Conservation (phyloP, 345 rosid species). For the Citropsis articulata region DNA sequence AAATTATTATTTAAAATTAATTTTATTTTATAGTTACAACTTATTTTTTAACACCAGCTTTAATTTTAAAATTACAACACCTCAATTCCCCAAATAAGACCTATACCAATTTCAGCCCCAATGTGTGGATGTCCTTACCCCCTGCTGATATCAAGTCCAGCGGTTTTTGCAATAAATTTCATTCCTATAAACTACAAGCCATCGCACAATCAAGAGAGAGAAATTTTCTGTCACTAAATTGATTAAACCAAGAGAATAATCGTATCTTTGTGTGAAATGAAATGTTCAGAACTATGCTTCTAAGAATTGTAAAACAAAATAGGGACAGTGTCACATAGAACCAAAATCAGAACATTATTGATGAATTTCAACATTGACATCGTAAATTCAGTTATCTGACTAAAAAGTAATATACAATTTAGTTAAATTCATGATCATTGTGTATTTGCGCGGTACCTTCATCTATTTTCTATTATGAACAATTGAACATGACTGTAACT, state of each 20-base stretch:
- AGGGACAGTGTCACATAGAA: neutral
- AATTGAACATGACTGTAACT: slow-evolving; percentile 22
- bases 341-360: slow-evolving; percentile 1
- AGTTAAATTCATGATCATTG: neutral
- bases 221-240: no score
- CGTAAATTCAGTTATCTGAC: slow-evolving; percentile 1
- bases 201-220: no score
- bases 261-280: neutral
- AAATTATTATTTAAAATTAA: no score
- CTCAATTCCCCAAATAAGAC: no score
- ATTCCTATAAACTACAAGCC: neutral
- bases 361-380: neutral
- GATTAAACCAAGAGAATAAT: neutral
- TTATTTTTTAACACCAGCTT: no score
- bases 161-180: neutral
- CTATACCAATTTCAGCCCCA: no score
- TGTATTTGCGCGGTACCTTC: slow-evolving; percentile 24
- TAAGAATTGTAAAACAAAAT: neutral
- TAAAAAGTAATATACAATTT: slow-evolving; percentile 17
- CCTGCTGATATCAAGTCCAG: neutral
- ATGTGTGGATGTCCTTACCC: neutral
- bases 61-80: no score
- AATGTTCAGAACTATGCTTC: neutral
- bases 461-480: slow-evolving; percentile 42
- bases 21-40: no score